Base-by-base conservation (phyloP, 2,329 filamentous ascomycete species). In the Fusarium burgessii region DNA sequence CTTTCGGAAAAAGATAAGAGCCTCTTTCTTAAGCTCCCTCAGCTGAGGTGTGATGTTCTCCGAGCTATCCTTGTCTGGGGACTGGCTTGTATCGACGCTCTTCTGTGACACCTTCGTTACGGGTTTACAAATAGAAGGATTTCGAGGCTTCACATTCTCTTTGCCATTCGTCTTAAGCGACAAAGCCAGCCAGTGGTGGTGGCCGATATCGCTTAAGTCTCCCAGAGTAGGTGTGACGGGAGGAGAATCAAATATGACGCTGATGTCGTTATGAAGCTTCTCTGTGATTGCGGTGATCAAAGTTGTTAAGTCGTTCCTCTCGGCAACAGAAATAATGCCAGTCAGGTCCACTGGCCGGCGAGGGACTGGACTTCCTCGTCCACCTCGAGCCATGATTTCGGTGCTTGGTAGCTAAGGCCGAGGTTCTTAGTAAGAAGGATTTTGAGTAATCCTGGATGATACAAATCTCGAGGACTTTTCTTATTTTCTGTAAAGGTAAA, bases 1-100 rank as follows among this genome's bases (percentile, higher is more conserved):
- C 70, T 93, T 91, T 62, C 92, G 90, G 77, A 95, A 97, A 77
- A 91, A 90, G 10, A 86, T 82, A 8, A 97, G 78, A 3, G 90
- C 87, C 58, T 92, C 90, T 68, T 88, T 89, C 82, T 90, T 94
- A 74, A 94, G 81, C 74, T 93, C 91, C 62, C 86, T 82, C 67
- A 91, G 85, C 62, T 85, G 80, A 7, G 83, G 80, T 36, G 80
- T 82, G 59, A 84, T 82, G 25, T 78, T 70, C 40, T 78, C 77
- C 18, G 79, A 67, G 45, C 79, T 78, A 38, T 80, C 76, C 38
- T 80, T 79, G 20, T 78, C 74, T 27, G 76, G 68, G 27, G 76
- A 74, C n/a, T 77, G 66, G 45, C 78, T 74, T 33, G 76, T 68
- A 42, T 78, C 78, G 33, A 66, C 62, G 50, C 70, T 77, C 13